Conservation (phyloP, 495 filamentous ascomycete species). For the Penicillium mononematosum region DNA sequence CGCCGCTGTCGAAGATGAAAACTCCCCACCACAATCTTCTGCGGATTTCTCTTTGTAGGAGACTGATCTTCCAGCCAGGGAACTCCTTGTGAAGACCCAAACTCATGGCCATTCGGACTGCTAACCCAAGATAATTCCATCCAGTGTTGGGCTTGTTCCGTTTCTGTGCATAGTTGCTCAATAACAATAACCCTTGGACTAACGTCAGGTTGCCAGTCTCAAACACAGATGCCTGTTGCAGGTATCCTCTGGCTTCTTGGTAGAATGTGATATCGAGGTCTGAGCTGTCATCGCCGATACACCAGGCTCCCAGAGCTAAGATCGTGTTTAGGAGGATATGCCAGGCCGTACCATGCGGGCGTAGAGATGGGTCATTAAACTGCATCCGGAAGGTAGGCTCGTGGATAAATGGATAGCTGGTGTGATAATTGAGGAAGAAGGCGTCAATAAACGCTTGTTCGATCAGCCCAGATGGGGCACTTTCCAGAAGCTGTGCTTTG, state of each 20-base stretch:
- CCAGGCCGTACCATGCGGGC: conserved; percentile 51
- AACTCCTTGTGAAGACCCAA: conserved; percentile 57
- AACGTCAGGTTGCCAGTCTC: conserved; percentile 53
- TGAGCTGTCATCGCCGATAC: conserved; percentile 49
- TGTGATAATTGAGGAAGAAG: conserved; percentile 53
- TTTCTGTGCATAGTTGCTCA: conserved; percentile 57
- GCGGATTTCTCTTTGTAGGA: conserved; percentile 49
- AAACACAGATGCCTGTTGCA: conserved; percentile 48
- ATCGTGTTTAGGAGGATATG: conserved; percentile 53
- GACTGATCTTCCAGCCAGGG: conserved; percentile 52
- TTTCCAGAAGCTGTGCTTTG: conserved; percentile 43
- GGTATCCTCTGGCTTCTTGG: conserved; percentile 44
- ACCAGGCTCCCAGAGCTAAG: conserved; percentile 52
- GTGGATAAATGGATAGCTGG: conserved; percentile 55
- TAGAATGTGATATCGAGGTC: conserved; percentile 50
- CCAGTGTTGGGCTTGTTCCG: conserved; percentile 56
- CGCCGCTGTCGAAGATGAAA: conserved; percentile 50
- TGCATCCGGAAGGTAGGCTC: conserved; percentile 56
- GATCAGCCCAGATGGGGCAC: conserved; percentile 44
- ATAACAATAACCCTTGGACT: conserved; percentile 51
- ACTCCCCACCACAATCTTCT: conserved; percentile 50
- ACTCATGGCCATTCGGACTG: conserved; percentile 54
- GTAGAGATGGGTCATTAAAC: conserved; percentile 49
- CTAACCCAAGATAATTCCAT: conserved; percentile 54
- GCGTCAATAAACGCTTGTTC: conserved; percentile 52